phyloP scores from a whole-genome alignment of 1,284 basidiomycete species.

The Leccinum griseonigrum region DNA sequence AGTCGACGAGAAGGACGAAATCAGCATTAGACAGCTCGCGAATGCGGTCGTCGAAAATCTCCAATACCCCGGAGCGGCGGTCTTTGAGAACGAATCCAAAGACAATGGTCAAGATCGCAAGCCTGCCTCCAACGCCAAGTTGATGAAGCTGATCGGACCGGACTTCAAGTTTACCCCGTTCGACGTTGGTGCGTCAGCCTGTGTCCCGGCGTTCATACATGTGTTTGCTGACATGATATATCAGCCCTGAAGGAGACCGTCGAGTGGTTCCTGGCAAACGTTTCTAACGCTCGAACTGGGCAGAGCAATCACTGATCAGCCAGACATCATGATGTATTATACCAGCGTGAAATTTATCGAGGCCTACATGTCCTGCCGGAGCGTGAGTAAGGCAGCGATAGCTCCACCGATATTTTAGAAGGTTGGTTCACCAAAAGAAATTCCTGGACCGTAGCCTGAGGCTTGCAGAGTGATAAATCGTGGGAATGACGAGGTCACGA shows the following conservation, averaged over 20 bases:
- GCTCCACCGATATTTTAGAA: background rate
- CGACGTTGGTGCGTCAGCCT: constrained; percentile 55
- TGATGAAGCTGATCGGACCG: constrained; percentile 59
- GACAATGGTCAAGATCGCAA: constrained; percentile 87
- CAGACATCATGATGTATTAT: constrained; percentile 6
- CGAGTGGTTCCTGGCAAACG: constrained; percentile 79
- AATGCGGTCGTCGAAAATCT: constrained; percentile 82
- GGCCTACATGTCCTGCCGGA: background rate
- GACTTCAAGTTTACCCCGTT: constrained; percentile 88
- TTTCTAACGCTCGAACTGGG: constrained; percentile 62
- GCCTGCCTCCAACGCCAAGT: constrained; percentile 88
- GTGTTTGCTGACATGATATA: background rate
- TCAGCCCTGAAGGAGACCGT: constrained; percentile 69
- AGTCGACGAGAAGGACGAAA: constrained; percentile 89
- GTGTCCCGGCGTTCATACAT: constrained; percentile 8
- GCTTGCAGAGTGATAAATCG: too few relatives aligned
- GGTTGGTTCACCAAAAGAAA: background rate
- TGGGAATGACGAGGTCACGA: too few relatives aligned
- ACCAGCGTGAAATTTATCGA: background rate
- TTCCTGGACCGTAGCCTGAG: too few relatives aligned
- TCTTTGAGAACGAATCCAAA: constrained; percentile 57
- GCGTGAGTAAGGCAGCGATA: background rate
- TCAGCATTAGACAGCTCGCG: constrained; percentile 82
- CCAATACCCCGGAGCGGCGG: constrained; percentile 44
- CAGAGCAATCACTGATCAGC: constrained; percentile 10